Evolutionary conservation across 73 alveolate species (phyloP).

Genomic region (Paramecium caudatum): DNA sequence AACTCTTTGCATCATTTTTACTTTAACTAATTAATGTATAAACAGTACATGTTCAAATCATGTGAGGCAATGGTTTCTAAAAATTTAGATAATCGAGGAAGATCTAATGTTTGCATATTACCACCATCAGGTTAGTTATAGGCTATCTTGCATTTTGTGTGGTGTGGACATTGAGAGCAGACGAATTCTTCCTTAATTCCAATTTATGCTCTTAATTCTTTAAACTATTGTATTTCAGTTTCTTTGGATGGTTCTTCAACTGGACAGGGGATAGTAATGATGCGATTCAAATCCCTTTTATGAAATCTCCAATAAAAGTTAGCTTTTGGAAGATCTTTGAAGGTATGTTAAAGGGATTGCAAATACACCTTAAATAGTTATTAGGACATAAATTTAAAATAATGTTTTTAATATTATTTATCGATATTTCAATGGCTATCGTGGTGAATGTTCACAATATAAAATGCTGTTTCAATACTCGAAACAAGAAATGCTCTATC

Average conservation of each 20-base stretch:
- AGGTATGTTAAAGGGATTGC: conserved; percentile 10
- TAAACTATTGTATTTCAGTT: not conserved
- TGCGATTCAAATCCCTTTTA: conserved; percentile 7
- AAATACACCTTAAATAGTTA: conserved; percentile 40
- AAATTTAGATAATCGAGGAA: not conserved
- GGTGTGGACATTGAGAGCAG: conserved; percentile 46
- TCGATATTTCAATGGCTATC: conserved; percentile 70
- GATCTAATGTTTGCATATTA: conserved; percentile 22
- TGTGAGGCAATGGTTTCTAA: not conserved
- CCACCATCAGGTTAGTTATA: conserved; percentile 21
- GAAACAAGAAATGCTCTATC: conserved; percentile 86
- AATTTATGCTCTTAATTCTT: conserved; percentile 48
- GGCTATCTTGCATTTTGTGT: conserved; percentile 7
- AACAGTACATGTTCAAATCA: conserved; percentile 21
- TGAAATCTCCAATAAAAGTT: conserved; percentile 51
- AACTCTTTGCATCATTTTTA: conserved; percentile 23
- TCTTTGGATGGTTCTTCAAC: conserved; percentile 24
- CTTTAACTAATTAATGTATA: not conserved
- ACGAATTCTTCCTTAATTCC: conserved; percentile 52
- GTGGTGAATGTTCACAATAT: conserved; percentile 77
- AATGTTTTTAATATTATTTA: conserved; percentile 19
- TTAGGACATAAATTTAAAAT: conserved; percentile 46
- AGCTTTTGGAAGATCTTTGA: not conserved
- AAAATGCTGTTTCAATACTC: conserved; percentile 83
- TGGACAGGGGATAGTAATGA: conserved; percentile 14